Conservation (phyloP, 495 filamentous ascomycete genomes). For the Margaritispora aquatica region DNA sequence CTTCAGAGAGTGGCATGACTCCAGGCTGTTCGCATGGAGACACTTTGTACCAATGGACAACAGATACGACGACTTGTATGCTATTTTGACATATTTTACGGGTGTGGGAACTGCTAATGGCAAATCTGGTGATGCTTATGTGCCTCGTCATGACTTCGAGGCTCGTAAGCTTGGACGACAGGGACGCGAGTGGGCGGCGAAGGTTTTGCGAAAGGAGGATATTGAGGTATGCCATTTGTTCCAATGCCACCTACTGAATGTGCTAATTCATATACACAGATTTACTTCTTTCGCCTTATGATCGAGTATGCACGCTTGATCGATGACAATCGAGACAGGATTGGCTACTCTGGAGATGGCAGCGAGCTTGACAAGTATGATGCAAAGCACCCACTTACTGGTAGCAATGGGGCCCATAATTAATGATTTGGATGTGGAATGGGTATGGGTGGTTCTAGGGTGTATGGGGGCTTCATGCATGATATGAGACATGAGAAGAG, state of each 20-base stretch:
- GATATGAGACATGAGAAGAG: not conserved
- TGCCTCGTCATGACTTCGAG: conserved; percentile 22
- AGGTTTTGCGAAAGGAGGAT: conserved; percentile 59
- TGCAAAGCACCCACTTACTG: conserved; percentile 2
- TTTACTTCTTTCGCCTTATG: conserved; percentile 62
- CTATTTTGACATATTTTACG: conserved; percentile 73
- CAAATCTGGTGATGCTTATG: conserved; percentile 42
- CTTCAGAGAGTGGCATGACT: conserved; percentile 75
- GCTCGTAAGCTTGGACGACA: conserved; percentile 55
- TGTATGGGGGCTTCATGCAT: not conserved
- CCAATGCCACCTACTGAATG: not conserved
- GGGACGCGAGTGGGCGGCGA: conserved; percentile 62
- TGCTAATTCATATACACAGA: conserved; percentile 13
- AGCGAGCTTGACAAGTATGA: conserved; percentile 22
- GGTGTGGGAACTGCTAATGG: conserved; percentile 38
- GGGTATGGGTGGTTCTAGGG: too few relatives aligned
- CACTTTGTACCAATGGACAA: conserved; percentile 81
- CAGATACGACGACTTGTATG: conserved; percentile 66
- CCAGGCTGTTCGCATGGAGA: conserved; percentile 60
- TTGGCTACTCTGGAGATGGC: conserved; percentile 42
- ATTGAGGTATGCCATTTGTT: conserved; percentile 38
- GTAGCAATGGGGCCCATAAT: conserved; percentile 8
- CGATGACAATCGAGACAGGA: conserved; percentile 57
- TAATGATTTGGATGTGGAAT: not conserved
- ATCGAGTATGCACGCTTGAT: conserved; percentile 65